These are phyloP conservation scores for Didymella pomorum DNA, from an alignment of 2,329 filamentous ascomycete genomes.

Conservation along the genomic window DNA sequence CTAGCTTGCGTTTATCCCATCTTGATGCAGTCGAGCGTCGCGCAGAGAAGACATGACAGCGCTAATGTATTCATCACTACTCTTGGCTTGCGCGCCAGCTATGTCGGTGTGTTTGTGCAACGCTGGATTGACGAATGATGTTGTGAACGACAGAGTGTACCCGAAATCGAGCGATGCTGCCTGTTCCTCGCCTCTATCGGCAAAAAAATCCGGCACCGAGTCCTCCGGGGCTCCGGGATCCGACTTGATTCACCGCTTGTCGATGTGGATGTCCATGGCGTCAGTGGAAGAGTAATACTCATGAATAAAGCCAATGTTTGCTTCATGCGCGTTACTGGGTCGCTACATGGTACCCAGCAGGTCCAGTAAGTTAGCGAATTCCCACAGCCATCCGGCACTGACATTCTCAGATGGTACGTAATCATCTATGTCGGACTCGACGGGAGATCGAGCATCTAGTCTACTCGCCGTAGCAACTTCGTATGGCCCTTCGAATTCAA, in stretches of 20 bases:
- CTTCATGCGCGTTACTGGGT: background rate
- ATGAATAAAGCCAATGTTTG: background rate
- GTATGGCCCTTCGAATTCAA: constrained; percentile 2
- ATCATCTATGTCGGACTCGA: background rate
- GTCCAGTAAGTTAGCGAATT: background rate
- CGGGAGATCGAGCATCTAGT: background rate
- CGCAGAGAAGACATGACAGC: background rate
- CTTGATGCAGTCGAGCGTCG: background rate
- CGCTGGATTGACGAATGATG: too few species aligned
- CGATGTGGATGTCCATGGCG: background rate
- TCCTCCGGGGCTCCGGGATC: too few species aligned
- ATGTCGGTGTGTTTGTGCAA: background rate
- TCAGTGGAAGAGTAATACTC: background rate
- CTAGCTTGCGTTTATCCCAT: background rate
- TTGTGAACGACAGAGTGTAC: too few species aligned
- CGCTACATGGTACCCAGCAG: background rate
- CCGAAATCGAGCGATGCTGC: background rate
- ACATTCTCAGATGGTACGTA: constrained; percentile 1
- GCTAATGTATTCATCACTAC: background rate
- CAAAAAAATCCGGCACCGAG: background rate
- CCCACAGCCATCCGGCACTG: background rate
- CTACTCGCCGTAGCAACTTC: background rate
- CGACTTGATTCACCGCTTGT: background rate
- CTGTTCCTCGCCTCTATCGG: background rate
- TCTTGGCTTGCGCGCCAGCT: background rate